Conservation (phyloP, 2,329 filamentous ascomycete species). For the Lecanicillium sp. region DNA sequence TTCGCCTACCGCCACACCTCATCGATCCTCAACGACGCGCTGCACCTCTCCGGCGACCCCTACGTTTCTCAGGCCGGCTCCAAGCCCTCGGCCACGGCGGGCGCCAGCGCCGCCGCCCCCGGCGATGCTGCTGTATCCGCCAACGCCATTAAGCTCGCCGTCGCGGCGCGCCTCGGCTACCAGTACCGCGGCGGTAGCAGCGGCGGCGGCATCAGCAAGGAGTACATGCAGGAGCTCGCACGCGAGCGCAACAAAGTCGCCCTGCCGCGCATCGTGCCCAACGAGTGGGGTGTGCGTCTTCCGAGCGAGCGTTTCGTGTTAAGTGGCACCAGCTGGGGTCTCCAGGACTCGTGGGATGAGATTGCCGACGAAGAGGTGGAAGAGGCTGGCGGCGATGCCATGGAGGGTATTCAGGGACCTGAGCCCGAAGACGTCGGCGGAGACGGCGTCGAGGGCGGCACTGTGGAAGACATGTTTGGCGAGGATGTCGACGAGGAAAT, state of each 20-base stretch:
- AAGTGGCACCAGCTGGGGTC: constrained; percentile 58
- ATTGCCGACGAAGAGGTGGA: constrained; percentile 37
- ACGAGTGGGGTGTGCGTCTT: constrained; percentile 62
- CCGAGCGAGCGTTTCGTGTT: constrained; percentile 64
- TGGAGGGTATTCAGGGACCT: constrained; percentile 41
- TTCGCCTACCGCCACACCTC: constrained; percentile 80
- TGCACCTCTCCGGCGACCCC: constrained; percentile 63
- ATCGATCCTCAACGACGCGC: constrained; percentile 62
- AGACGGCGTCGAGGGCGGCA: constrained; percentile 44
- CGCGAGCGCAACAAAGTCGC: constrained; percentile 62
- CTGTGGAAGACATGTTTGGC: constrained; percentile 50
- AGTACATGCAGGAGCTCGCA: constrained; percentile 72
- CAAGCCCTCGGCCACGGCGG: constrained; percentile 43
- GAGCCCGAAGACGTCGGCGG: constrained; percentile 37
- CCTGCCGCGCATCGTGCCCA: constrained; percentile 55
- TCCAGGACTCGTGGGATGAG: constrained; percentile 53
- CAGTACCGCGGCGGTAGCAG: constrained; percentile 57
- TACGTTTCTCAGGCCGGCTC: constrained; percentile 54
- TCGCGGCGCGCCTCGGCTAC: constrained; percentile 60
- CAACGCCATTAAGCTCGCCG: constrained; percentile 66
- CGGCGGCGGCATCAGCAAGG: constrained; percentile 57
- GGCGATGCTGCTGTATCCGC: constrained; percentile 55
- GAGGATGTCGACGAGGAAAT: constrained; percentile 52
- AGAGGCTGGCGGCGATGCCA: constrained; percentile 38
- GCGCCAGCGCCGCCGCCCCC: constrained; percentile 41